Conservation (phyloP, 495 filamentous ascomycete genomes). For the Tuber aestivum region DNA sequence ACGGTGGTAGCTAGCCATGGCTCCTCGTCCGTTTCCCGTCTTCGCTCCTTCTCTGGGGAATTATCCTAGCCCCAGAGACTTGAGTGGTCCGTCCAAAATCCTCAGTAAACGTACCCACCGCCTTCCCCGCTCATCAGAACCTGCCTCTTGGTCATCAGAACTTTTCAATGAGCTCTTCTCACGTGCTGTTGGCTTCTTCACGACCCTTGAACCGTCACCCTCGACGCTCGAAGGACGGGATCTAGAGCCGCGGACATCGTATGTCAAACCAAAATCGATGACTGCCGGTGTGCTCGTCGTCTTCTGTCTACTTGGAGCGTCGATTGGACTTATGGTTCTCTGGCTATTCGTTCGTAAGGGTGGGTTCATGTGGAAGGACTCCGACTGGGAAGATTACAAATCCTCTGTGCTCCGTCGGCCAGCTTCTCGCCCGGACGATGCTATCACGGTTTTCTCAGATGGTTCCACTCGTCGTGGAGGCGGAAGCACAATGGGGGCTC, state of each 20-base stretch:
- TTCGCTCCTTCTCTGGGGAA: neutral
- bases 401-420: slow-evolving; percentile 80
- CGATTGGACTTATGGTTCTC: slow-evolving; percentile 66
- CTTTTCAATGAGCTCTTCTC: neutral
- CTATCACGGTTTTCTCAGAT: slow-evolving; percentile 42
- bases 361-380: slow-evolving; percentile 74
- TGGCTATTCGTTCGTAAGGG: slow-evolving; percentile 99
- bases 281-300: slow-evolving; percentile 64
- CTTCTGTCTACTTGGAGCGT: slow-evolving; percentile 76
- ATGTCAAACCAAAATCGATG: slow-evolving; percentile 33
- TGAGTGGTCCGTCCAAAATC: neutral
- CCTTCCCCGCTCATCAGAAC: neutral
- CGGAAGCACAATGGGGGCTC: slow-evolving; percentile 26
- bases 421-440: slow-evolving; percentile 34
- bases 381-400: slow-evolving; percentile 98
- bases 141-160: neutral
- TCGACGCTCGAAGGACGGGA: slow-evolving; percentile 3
- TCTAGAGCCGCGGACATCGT: slow-evolving; percentile 22
- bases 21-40: neutral
- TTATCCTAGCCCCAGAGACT: neutral
- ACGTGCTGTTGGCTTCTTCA: slow-evolving; percentile 1
- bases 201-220: neutral
- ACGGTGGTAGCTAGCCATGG: neutral
- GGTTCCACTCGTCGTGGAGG: slow-evolving; percentile 38
- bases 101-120: neutral